phyloP scores from a whole-genome alignment of 2,329 filamentous ascomycete genomes.

The Pseudophaeomoniella oleicola region DNA sequence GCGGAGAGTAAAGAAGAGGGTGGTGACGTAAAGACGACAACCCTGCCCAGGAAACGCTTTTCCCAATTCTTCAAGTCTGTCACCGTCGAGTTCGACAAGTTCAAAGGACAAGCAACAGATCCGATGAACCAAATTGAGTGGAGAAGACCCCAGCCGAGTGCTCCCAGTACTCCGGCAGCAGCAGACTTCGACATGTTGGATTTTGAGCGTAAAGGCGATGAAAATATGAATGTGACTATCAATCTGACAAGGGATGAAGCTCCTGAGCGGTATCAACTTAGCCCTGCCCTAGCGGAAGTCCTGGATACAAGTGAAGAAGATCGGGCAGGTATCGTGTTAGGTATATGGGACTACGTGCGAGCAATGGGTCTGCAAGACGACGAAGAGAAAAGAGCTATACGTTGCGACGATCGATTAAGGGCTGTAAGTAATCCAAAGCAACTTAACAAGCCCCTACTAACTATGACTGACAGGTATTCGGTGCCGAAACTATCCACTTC shows the following conservation, averaged over 20 bases:
- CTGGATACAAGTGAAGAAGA: constrained; percentile 79
- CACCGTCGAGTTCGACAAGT: constrained; percentile 35
- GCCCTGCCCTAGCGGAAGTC: constrained; percentile 64
- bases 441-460: no score
- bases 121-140: constrained; percentile 51
- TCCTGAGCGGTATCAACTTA: constrained; percentile 71
- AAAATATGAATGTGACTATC: constrained; percentile 82
- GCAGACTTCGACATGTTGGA: constrained; percentile 80
- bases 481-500: constrained; percentile 65
- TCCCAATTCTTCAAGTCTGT: constrained; percentile 38
- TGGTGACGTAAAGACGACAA: constrained; percentile 15
- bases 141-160: constrained; percentile 59
- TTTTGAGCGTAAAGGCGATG: constrained; percentile 83
- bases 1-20: constrained; percentile 34
- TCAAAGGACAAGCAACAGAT: constrained; percentile 23
- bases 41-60: constrained; percentile 24
- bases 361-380: constrained; percentile 78
- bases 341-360: constrained; percentile 89
- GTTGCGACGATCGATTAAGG: constrained; percentile 71
- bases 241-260: constrained; percentile 73
- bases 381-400: constrained; percentile 84
- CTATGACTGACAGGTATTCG: constrained; percentile 46
- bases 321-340: constrained; percentile 74
- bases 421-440: constrained; percentile 49
- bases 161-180: constrained; percentile 28